phyloP scores from a whole-genome alignment of 1,284 basidiomycete genomes.

The Trametes hirsuta region DNA sequence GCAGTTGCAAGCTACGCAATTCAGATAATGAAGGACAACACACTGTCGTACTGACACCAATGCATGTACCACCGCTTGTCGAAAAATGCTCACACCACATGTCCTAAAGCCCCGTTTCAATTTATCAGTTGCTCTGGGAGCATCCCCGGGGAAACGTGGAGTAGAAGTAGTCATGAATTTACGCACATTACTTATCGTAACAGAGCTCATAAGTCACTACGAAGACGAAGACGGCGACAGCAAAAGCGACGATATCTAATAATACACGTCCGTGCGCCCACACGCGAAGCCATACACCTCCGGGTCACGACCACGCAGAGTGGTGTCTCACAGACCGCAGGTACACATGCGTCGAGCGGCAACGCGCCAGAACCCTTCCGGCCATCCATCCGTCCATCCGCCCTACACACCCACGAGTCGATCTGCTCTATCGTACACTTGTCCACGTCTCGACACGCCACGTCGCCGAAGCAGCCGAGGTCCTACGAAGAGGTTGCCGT shows the following conservation, averaged over 20 bases:
- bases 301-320: not conserved
- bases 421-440: conserved; percentile 1
- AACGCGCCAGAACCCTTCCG: not conserved
- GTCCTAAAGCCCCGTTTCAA: too few relatives aligned
- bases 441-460: not conserved
- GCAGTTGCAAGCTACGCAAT: too few relatives aligned
- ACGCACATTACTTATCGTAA: conserved; percentile 12
- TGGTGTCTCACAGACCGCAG: not conserved
- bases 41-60: too few relatives aligned
- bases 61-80: too few relatives aligned
- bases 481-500: too few relatives aligned
- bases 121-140: too few relatives aligned
- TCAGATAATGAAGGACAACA: too few relatives aligned
- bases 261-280: conserved; percentile 2
- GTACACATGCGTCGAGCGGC: not conserved
- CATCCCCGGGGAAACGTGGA: not conserved
- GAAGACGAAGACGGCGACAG: not conserved
- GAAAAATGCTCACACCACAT: too few relatives aligned
- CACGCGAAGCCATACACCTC: not conserved
- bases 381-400: not conserved
- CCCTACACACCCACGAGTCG: not conserved
- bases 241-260: not conserved
- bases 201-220: conserved; percentile 3
- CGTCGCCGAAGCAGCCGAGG: too few relatives aligned
- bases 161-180: not conserved